Evolutionary conservation across 192 early-diverging fungal genomes (phyloP).

Genomic region (Diversispora eburnea): DNA sequence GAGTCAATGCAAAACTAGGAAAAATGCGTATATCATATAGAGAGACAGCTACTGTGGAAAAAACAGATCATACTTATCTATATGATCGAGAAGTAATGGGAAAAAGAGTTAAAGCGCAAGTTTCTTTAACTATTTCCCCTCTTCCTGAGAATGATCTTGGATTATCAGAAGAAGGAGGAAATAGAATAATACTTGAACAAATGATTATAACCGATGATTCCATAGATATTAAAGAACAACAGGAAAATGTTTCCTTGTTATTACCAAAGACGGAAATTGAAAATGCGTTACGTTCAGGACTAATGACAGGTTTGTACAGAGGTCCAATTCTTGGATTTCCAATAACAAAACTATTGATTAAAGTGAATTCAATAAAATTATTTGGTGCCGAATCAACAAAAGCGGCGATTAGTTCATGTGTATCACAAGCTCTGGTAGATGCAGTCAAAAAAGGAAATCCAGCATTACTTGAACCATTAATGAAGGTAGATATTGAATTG

Average conservation of each 20-base stretch:
- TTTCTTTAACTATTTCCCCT: conserved; percentile 54
- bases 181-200: conserved; percentile 35
- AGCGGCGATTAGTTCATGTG: conserved; percentile 60
- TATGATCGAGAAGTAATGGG: conserved; percentile 75
- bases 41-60: conserved; percentile 54
- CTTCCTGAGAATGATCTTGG: conserved; percentile 40
- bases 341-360: conserved; percentile 56
- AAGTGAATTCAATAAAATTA: conserved; percentile 47
- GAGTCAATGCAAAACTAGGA: conserved; percentile 77
- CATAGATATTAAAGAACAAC: conserved; percentile 27
- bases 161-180: conserved; percentile 38
- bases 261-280: conserved; percentile 21
- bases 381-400: conserved; percentile 57
- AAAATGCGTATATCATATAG: conserved; percentile 83
- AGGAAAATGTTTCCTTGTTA: conserved; percentile 11
- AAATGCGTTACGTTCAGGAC: conserved; percentile 61
- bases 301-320: conserved; percentile 62
- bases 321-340: conserved; percentile 82
- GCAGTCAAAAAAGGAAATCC: conserved; percentile 42
- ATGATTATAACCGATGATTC: conserved; percentile 21
- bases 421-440: conserved; percentile 57
- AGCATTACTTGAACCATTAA: conserved; percentile 78
- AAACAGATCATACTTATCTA: conserved; percentile 34
- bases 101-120: conserved; percentile 55
- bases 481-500: conserved; percentile 67